Evolutionary conservation across 2,329 filamentous ascomycete species (phyloP).

Genomic region (Aureobasidium sp.): DNA sequence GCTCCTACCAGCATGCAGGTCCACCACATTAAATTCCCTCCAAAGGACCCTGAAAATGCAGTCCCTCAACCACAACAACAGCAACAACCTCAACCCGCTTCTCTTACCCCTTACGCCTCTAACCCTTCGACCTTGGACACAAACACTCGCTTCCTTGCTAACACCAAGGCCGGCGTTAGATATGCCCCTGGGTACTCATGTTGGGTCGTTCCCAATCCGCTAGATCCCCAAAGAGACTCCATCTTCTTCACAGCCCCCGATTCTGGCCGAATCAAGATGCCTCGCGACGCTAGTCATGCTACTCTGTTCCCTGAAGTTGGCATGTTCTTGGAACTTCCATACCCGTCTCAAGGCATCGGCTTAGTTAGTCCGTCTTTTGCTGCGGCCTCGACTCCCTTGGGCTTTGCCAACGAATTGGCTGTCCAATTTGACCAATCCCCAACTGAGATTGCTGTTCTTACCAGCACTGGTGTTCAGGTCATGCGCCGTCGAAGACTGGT

Average conservation of each 20-base stretch:
- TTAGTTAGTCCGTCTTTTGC: constrained; percentile 66
- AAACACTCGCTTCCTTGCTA: constrained; percentile 29
- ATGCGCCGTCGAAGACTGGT: constrained; percentile 78
- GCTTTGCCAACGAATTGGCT: constrained; percentile 91
- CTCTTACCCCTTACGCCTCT: constrained; percentile 18
- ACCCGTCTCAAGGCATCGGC: constrained; percentile 71
- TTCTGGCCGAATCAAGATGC: constrained; percentile 66
- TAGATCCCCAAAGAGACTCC: constrained; percentile 41
- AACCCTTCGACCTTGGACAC: constrained; percentile 26
- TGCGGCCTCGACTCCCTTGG: constrained; percentile 59
- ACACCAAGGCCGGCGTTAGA: constrained; percentile 35
- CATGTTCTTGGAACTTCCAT: constrained; percentile 69
- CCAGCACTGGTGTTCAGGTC: constrained; percentile 82
- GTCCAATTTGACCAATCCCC: constrained; percentile 85
- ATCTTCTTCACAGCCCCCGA: constrained; percentile 86
- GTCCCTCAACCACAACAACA: constrained; percentile 18
- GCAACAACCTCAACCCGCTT: constrained; percentile 16
- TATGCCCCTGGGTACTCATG: constrained; percentile 90
- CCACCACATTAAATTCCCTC: constrained; percentile 93
- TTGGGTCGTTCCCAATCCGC: constrained; percentile 57
- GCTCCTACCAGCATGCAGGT: constrained; percentile 92
- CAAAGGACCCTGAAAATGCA: constrained; percentile 35
- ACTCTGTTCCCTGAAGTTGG: constrained; percentile 69
- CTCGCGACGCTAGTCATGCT: constrained; percentile 21
- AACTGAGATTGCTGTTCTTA: constrained; percentile 82